phyloP scores from a whole-genome alignment of 2,329 filamentous ascomycete species.

The Cercospora beticola region DNA sequence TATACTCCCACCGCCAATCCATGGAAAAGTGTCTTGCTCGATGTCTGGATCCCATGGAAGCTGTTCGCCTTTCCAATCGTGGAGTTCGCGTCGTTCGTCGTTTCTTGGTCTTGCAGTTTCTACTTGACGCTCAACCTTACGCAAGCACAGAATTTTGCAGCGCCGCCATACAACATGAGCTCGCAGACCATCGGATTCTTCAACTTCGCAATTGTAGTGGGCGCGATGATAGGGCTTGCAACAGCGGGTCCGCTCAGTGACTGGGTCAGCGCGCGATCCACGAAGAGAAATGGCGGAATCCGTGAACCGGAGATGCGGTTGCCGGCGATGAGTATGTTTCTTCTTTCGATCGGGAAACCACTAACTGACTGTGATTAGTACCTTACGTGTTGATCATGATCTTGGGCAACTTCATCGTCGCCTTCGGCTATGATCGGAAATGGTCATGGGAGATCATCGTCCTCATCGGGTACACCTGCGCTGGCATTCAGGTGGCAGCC shows the following conservation, averaged over 20 bases:
- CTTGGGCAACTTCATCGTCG: slow-evolving; percentile 57
- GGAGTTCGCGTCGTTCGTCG: slow-evolving; percentile 61
- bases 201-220: slow-evolving; percentile 58
- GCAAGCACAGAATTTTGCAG: slow-evolving; percentile 54
- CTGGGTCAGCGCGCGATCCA: slow-evolving; percentile 56
- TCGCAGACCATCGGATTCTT: slow-evolving; percentile 54
- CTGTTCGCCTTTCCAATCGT: slow-evolving; percentile 63
- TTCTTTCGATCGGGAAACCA: too few relatives aligned
- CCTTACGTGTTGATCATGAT: slow-evolving; percentile 59
- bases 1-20: slow-evolving; percentile 52
- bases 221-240: slow-evolving; percentile 54
- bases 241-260: slow-evolving; percentile 58
- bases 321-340: slow-evolving; percentile 41
- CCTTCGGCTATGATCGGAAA: slow-evolving; percentile 39
- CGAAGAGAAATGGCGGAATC: slow-evolving; percentile 54
- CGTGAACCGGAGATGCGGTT: slow-evolving; percentile 61
- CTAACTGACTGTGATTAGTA: slow-evolving; percentile 36
- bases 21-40: slow-evolving; percentile 49
- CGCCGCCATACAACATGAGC: slow-evolving; percentile 56
- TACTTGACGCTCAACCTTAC: slow-evolving; percentile 63
- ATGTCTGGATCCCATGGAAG: slow-evolving; percentile 63
- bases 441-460: slow-evolving; percentile 58
- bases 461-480: slow-evolving; percentile 58
- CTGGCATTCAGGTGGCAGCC: slow-evolving; percentile 60
- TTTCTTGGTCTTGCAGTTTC: slow-evolving; percentile 58